These are phyloP conservation scores for Golubevia sp. DNA, from an alignment of 1,284 basidiomycete genomes.

Conservation along the genomic window DNA sequence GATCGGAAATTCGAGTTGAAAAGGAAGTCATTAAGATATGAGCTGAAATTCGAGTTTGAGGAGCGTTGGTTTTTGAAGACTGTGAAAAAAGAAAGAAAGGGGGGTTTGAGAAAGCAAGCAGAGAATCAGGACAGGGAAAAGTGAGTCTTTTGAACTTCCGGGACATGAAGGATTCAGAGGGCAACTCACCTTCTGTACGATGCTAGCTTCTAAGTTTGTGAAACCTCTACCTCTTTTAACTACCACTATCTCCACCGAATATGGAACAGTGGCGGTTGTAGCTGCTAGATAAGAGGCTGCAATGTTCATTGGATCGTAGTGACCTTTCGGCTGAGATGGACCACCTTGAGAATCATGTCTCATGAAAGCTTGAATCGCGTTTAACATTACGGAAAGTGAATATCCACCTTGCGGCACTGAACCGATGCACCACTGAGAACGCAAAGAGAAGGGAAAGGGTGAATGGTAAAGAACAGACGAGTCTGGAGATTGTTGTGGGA, in stretches of 20 bases:
- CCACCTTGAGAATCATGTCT: slow-evolving; percentile 13
- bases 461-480: no score
- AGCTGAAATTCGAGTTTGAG: no score
- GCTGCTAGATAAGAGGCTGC: slow-evolving; percentile 25
- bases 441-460: no score
- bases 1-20: no score
- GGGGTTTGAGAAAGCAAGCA: no score
- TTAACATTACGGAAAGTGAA: slow-evolving; percentile 25
- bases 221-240: slow-evolving; percentile 23
- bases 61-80: no score
- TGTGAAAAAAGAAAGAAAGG: no score
- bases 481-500: no score
- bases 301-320: slow-evolving; percentile 20
- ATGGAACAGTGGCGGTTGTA: slow-evolving; percentile 9
- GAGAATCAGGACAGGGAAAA: slow-evolving; percentile 9
- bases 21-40: no score
- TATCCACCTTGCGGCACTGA: slow-evolving; percentile 30
- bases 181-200: slow-evolving; percentile 22
- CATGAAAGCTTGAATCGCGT: slow-evolving; percentile 30
- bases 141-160: no score
- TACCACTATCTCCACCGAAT: slow-evolving; percentile 10
- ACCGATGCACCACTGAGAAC: slow-evolving; percentile 23
- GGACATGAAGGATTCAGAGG: no score
- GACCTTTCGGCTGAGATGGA: slow-evolving; percentile 5
- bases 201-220: slow-evolving; percentile 23